Percentiles rank a stretch among this genome's conserved stretches.
phyloP scores from a whole-genome alignment of 768 basidiomycete genomes.

The Boletus rubroflammeus region DNA sequence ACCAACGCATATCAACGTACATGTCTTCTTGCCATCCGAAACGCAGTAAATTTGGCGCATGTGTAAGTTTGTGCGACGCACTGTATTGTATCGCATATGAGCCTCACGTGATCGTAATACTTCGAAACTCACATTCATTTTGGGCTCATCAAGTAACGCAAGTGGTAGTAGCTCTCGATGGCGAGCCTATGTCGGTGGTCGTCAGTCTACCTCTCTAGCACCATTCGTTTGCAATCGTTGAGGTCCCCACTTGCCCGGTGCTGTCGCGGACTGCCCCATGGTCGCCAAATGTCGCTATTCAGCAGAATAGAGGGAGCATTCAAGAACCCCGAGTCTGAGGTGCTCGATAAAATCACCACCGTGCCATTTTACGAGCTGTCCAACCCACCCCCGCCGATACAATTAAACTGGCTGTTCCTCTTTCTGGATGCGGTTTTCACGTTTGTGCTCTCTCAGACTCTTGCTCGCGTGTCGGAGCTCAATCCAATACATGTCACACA shows the following conservation, averaged over 20 bases:
- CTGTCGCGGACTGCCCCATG: not conserved
- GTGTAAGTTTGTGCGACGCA: not conserved
- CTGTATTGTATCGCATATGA: too few relatives aligned
- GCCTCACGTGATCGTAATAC: slow-evolving; percentile 4
- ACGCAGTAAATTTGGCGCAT: not conserved
- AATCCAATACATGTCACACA: not conserved
- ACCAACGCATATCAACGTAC: not conserved
- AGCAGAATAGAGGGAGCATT: not conserved
- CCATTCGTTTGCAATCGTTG: not conserved
- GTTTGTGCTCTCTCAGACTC: slow-evolving; percentile 19
- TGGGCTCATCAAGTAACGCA: not conserved
- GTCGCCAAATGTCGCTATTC: slow-evolving; percentile 17
- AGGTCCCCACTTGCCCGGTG: not conserved
- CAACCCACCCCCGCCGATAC: slow-evolving; percentile 17
- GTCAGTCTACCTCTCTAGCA: slow-evolving; percentile 2
- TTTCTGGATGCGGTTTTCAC: slow-evolving; percentile 30
- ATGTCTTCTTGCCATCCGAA: not conserved
- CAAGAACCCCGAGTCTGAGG: slow-evolving; percentile 16
- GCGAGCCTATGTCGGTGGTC: slow-evolving; percentile 11
- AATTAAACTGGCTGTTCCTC: slow-evolving; percentile 27
- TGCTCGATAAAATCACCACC: slow-evolving; percentile 15
- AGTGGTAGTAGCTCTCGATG: slow-evolving; percentile 10
- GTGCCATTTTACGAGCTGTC: slow-evolving; percentile 28
- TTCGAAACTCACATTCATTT: not conserved
- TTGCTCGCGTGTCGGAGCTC: not conserved